A percentile compares a stretch with the other conserved stretches of the same genome.
Evolutionary conservation across 1,284 basidiomycete genomes (phyloP).

Genomic region (Tilletia indica): DNA sequence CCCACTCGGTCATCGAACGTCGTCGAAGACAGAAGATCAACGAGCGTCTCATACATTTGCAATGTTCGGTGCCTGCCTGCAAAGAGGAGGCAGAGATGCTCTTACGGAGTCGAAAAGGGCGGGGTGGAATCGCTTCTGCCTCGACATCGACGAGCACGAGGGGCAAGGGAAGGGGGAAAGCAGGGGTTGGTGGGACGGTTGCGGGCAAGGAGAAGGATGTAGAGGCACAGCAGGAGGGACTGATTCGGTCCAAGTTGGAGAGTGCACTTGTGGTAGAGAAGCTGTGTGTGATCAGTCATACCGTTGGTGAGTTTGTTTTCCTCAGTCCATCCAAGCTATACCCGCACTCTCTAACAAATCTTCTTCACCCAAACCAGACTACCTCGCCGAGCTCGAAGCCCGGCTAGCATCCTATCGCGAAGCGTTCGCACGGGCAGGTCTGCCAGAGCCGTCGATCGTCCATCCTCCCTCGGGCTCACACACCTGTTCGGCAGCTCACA

Average conservation of each 20-base stretch:
- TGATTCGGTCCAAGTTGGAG: background rate
- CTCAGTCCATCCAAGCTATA: background rate
- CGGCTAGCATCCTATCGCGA: background rate
- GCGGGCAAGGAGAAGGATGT: background rate
- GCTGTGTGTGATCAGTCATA: conserved; percentile 21
- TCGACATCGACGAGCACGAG: background rate
- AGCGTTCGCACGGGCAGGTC: background rate
- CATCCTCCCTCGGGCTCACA: background rate
- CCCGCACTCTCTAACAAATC: too few species aligned
- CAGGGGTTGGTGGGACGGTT: background rate
- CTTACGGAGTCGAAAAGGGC: background rate
- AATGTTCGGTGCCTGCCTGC: conserved; percentile 49
- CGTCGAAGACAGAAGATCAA: conserved; percentile 55
- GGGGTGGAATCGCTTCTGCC: background rate
- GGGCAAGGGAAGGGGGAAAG: conserved; percentile 15
- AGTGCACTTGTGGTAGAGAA: conserved; percentile 18
- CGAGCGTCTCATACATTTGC: conserved; percentile 49
- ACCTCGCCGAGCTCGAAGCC: conserved; percentile 3
- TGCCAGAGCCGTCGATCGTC: background rate
- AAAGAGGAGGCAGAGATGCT: conserved; percentile 42
- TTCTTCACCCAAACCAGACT: background rate
- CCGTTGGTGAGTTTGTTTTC: conserved; percentile 19
- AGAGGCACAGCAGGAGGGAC: background rate
- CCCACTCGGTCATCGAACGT: conserved; percentile 53
- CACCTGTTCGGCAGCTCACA: too few species aligned